These are phyloP conservation scores for Saksenaea vasiformis DNA, from an alignment of 371 early-diverging fungal genomes.

Conservation along the genomic window DNA sequence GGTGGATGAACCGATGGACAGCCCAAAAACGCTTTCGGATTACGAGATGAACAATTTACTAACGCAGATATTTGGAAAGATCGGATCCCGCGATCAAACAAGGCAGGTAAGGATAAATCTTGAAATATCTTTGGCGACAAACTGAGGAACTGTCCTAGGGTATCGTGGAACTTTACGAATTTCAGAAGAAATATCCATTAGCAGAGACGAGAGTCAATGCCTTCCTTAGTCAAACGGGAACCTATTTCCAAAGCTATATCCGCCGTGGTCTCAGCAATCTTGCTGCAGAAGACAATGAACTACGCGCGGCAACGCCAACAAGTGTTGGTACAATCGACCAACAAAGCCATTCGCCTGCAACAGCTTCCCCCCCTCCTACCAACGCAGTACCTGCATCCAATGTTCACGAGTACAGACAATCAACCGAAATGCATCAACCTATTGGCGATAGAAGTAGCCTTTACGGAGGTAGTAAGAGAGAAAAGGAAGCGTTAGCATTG, in stretches of 20 bases:
- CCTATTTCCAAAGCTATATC: conserved; percentile 81
- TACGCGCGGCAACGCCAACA: conserved; percentile 4
- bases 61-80: conserved; percentile 72
- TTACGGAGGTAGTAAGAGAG: conserved; percentile 17
- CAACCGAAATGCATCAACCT: not conserved
- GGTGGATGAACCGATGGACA: conserved; percentile 23
- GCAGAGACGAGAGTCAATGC: conserved; percentile 66
- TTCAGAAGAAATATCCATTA: conserved; percentile 70
- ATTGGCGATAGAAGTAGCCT: conserved; percentile 12
- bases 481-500: not conserved
- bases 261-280: conserved; percentile 65
- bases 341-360: not conserved
- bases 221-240: conserved; percentile 63
- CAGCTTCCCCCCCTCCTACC: conserved; percentile 1
- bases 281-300: conserved; percentile 59
- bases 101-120: conserved; percentile 52
- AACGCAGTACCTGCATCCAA: not conserved
- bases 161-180: conserved; percentile 74
- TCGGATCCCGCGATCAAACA: conserved; percentile 73
- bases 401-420: not conserved
- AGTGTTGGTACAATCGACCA: not conserved
- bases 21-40: conserved; percentile 28
- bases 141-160: conserved; percentile 44
- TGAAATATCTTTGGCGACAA: conserved; percentile 3
- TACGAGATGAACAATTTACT: conserved; percentile 58